Evolutionary conservation across 495 filamentous ascomycete genomes (phyloP).

Genomic region (Xylaria palmicola): DNA sequence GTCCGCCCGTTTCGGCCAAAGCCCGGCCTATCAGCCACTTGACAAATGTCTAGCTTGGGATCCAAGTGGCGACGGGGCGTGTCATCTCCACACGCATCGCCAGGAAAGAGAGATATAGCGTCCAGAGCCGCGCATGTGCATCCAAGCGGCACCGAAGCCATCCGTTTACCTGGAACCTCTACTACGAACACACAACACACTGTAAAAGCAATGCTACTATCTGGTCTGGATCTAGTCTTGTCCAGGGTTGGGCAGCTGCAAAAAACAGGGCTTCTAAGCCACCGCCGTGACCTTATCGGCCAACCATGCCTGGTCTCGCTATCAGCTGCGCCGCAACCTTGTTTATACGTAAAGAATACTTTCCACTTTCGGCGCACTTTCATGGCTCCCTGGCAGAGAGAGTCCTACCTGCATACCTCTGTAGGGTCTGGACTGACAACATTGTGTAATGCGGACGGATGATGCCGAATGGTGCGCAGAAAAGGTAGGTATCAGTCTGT

Average conservation of each 20-base stretch:
- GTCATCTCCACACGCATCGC: background rate
- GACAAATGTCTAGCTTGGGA: slow-evolving; percentile 11
- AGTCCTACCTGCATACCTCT: too few species aligned
- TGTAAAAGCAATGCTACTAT: too few species aligned
- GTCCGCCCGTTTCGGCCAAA: background rate
- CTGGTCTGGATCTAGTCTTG: too few species aligned
- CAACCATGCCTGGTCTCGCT: background rate
- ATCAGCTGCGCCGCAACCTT: background rate
- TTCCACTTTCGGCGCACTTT: too few species aligned
- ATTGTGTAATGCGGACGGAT: background rate
- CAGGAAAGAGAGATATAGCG: background rate
- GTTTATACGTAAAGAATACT: too few species aligned
- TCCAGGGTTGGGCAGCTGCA: background rate
- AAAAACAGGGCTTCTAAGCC: background rate
- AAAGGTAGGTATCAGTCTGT: too few species aligned
- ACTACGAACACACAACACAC: too few species aligned
- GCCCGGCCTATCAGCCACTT: too few species aligned
- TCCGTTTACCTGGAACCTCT: too few species aligned
- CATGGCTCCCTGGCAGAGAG: too few species aligned
- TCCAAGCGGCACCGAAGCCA: background rate
- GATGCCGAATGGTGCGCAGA: too few species aligned
- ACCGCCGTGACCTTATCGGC: background rate
- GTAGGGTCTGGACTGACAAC: too few species aligned
- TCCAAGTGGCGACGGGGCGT: background rate
- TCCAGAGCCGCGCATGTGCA: background rate